A percentile compares a stretch with the other conserved stretches of the same genome.
Conservation (phyloP, 495 filamentous ascomycete genomes). For the Hyphodiscus hymeniophilus region DNA sequence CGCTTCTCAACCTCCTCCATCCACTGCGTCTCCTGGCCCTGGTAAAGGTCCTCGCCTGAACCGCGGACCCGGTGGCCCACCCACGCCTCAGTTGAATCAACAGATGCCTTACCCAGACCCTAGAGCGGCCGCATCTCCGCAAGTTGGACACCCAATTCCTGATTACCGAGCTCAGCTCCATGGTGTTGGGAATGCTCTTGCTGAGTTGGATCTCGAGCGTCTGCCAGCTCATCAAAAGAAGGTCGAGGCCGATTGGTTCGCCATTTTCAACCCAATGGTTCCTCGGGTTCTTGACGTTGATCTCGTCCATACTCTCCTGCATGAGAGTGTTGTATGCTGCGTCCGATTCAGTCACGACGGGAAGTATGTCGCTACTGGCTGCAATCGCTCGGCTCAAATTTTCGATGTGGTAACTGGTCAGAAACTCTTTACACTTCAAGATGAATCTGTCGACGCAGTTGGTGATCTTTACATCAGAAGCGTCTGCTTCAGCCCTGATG, state of each 20-base stretch:
- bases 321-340: constrained; percentile 87
- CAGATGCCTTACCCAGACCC: constrained; percentile 75
- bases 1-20: constrained; percentile 49
- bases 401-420: constrained; percentile 76
- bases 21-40: constrained; percentile 80
- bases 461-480: constrained; percentile 87
- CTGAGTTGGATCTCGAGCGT: constrained; percentile 79
- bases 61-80: constrained; percentile 60
- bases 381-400: constrained; percentile 83
- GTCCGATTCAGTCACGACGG: constrained; percentile 85
- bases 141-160: constrained; percentile 76
- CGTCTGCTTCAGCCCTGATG: constrained; percentile 89
- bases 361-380: constrained; percentile 82
- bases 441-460: constrained; percentile 73
- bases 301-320: constrained; percentile 73
- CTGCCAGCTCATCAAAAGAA: constrained; percentile 78
- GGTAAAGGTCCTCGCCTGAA: constrained; percentile 48
- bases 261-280: constrained; percentile 79
- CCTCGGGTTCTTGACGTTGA: constrained; percentile 80
- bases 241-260: constrained; percentile 78
- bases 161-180: constrained; percentile 42
- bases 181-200: constrained; percentile 70
- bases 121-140: constrained; percentile 62
- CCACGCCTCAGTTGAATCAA: constrained; percentile 84
- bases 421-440: constrained; percentile 70